Base-by-base conservation (phyloP, 2,329 filamentous ascomycete species). In the Decorospora gaudefroyi region DNA sequence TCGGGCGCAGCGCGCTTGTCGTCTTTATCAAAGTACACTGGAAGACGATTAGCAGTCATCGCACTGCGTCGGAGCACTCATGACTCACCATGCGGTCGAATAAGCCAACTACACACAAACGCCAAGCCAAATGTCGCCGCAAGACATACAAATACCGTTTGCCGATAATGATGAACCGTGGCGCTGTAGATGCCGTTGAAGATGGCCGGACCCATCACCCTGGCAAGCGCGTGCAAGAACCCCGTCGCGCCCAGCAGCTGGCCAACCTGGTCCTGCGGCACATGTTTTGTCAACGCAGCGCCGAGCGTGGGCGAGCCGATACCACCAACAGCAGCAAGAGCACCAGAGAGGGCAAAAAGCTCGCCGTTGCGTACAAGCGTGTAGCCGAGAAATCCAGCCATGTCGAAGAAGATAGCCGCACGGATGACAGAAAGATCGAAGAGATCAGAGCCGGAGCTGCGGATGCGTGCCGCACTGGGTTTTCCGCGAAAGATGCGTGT, bases 221-320 rank as follows among this genome's bases (percentile, higher is more conserved):
- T 78, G 3, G 88, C 82, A 23, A 96, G 72, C 1, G 90, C 87
- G 70, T 97, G 92, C 45, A 97, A 72, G 49, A 97, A 76, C 0
- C 92, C 93, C 11, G 86, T 86, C 1, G 90, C 91, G 15, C 93
- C 93, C 0, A 99, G 79, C n/a, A 97, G 75, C 67, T 93, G 85
- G 0, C 93, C 93, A 0, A 93, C 86, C 32, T 82, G 81, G 52
- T 93, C 87, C 0, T 84, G 78, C 0, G 91, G 89, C 0, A 97
- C 86, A 68, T 97, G 93, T 67, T 96, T 97, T 13, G 90, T 96
- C 36, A 96, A 75, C 0, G 87, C 81, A 1, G 88, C 86, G 63
- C 95, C 90, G 35, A 95, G 77, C 0, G 88, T 93, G 1, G 93
- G 91, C 23, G 86, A 86, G 0, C 87, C 91, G 31, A 97, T 84